Evolutionary conservation across 805 yeast genomes (phyloP), one percentile per base, ranked within the genome.

Genomic region (Debaryomyces maramus): DNA sequence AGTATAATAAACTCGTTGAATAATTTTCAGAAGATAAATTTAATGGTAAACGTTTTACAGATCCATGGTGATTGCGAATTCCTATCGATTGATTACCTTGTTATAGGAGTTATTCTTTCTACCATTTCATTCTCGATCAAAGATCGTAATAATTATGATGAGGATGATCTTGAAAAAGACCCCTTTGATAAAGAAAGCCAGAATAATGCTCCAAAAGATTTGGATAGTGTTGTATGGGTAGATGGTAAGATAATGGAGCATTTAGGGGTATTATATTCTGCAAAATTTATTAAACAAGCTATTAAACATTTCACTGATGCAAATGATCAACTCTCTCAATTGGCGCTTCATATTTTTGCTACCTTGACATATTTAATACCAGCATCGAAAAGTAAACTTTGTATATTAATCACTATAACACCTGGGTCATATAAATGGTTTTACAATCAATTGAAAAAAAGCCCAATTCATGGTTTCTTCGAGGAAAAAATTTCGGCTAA

Each of bases 321-420:
- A 6, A 35, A 41, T 16, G 31, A 36, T 11, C 23, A 37, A 11
- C 22, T 41, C 13, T 34, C 46, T 1, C 35, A 28, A 2, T 26
- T 41, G 4, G 58, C 64, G 1, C 40, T 50, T 27, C 27, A 43
- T 43, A 38, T 57, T 43, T 16, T 57, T 36, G 37, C 65, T 34
- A 40, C 67, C 3, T 50, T 75, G 33, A 53, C 73, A 14, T 51
- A 53, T 20, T 38, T 75, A n/a, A 55, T 60, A 24, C 75, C 78
- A 2, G 46, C 54, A 1, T 46, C 60, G 26, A 69, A 66, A 42
- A 55, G 65, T 10, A 61, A 63, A 21, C 50, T 73, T 14, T 64
- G 74, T 42, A 68, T 75, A 49, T 61, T 64, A 23, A 51, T 68
- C 24, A 63, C 72, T 4, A 55, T 73, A 21, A 63, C 67, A 4